phyloP scores from a whole-genome alignment of 345 rosid genomes.

The Moringa oleifera region DNA sequence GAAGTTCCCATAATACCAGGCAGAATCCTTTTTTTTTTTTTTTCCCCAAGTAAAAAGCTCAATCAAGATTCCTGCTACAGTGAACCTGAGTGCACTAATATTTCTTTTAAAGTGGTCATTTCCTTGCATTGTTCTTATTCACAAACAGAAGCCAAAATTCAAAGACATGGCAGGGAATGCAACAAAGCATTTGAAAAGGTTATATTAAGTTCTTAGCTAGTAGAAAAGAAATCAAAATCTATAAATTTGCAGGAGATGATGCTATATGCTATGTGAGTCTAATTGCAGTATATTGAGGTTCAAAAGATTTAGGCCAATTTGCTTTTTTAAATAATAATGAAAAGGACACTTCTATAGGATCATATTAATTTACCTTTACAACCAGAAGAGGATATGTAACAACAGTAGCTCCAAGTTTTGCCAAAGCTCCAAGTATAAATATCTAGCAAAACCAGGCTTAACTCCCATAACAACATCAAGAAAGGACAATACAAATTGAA shows the following conservation, averaged over 20 bases:
- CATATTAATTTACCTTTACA: conserved; percentile 54
- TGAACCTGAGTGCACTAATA: not conserved
- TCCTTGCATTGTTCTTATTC: too few species aligned
- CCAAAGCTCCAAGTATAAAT: conserved; percentile 93
- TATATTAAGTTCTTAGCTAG: not conserved
- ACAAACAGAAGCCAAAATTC: not conserved
- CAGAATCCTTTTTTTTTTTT: too few species aligned
- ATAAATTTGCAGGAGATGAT: too few species aligned
- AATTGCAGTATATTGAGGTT: not conserved
- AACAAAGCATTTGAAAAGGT: too few species aligned
- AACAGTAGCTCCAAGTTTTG: conserved; percentile 96
- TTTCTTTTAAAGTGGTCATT: not conserved
- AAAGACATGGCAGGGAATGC: not conserved
- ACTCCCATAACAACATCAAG: conserved; percentile 9
- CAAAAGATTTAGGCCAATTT: not conserved
- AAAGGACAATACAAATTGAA: not conserved
- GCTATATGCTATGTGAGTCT: not conserved
- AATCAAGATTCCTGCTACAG: not conserved
- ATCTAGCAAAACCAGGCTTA: conserved; percentile 38
- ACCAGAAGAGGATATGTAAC: conserved; percentile 93
- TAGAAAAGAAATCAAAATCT: not conserved
- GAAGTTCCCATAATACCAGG: too few species aligned
- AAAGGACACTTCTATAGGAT: not conserved
- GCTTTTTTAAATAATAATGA: not conserved
- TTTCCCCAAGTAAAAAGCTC: not conserved